phyloP scores from a whole-genome alignment of 225 moss, liverwort and hornwort genomes.

The Pseudisothecium myosuroides region DNA sequence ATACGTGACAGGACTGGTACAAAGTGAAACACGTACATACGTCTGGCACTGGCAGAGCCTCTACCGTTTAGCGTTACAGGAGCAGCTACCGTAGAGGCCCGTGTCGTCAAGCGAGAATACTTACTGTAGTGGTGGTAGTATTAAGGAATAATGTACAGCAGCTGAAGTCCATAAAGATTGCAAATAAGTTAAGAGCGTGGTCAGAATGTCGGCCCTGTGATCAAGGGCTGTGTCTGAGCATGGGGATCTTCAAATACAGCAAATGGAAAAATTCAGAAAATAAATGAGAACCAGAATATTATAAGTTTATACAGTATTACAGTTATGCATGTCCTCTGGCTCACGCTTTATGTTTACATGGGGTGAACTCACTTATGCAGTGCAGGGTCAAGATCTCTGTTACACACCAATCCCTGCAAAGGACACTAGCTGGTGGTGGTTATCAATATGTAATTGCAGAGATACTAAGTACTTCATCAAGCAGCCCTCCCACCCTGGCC shows the following conservation, averaged over 20 bases:
- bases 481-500: background rate
- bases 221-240: background rate
- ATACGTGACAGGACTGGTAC: background rate
- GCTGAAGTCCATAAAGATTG: background rate
- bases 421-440: background rate
- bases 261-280: background rate
- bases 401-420: background rate
- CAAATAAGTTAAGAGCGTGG: background rate
- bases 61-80: background rate
- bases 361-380: background rate
- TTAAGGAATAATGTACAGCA: background rate
- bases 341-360: background rate
- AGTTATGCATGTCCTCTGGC: slow-evolving; percentile 1
- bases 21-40: background rate
- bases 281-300: background rate
- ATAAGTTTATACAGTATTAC: background rate
- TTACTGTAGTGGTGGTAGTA: background rate
- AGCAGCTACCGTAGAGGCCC: no score
- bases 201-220: slow-evolving; percentile 3
- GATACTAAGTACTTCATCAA: background rate
- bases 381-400: background rate
- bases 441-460: background rate
- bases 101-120: background rate
- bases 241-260: background rate
- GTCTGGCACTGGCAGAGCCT: background rate